phyloP scores from a whole-genome alignment of 768 basidiomycete species.

The Leccinum obscurum region DNA sequence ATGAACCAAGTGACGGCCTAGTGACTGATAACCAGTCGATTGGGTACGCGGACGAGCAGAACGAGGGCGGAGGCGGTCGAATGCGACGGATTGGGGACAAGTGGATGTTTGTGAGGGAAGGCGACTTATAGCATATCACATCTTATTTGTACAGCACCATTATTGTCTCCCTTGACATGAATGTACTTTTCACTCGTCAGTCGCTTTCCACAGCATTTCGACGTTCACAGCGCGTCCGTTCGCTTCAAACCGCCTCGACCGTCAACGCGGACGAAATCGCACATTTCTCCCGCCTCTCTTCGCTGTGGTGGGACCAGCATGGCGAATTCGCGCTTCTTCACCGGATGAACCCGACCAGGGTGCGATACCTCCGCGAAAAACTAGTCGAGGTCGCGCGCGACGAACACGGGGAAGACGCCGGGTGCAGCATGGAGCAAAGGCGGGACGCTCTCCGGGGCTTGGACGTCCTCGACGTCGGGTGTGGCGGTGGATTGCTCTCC shows the following conservation, averaged over 20 bases:
- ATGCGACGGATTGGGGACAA: constrained; percentile 74
- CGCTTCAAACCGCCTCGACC: constrained; percentile 27
- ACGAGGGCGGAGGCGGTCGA: constrained; percentile 37
- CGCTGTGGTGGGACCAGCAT: constrained; percentile 94
- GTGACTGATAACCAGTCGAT: constrained; percentile 1
- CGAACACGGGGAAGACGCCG: constrained; percentile 40
- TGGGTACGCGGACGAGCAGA: constrained; percentile 2
- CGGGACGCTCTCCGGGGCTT: constrained; percentile 54
- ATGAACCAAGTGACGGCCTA: constrained; percentile 17
- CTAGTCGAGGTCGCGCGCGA: constrained; percentile 62
- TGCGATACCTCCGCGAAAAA: constrained; percentile 81
- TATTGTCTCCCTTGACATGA: neutral
- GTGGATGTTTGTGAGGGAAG: constrained; percentile 66
- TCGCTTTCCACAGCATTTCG: constrained; percentile 25
- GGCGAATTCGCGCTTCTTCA: constrained; percentile 90
- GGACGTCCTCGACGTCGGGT: constrained; percentile 87
- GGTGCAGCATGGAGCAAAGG: constrained; percentile 30
- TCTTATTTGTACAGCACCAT: constrained; percentile 24
- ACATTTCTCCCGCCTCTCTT: constrained; percentile 85
- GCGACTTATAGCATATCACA: constrained; percentile 19
- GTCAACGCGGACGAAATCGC: constrained; percentile 82
- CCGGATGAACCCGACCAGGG: constrained; percentile 90
- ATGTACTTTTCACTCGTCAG: neutral
- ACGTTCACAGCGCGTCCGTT: constrained; percentile 14
- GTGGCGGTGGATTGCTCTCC: constrained; percentile 91